Conservation (phyloP, 768 basidiomycete genomes). For the Leucogyrophana mollusca region DNA sequence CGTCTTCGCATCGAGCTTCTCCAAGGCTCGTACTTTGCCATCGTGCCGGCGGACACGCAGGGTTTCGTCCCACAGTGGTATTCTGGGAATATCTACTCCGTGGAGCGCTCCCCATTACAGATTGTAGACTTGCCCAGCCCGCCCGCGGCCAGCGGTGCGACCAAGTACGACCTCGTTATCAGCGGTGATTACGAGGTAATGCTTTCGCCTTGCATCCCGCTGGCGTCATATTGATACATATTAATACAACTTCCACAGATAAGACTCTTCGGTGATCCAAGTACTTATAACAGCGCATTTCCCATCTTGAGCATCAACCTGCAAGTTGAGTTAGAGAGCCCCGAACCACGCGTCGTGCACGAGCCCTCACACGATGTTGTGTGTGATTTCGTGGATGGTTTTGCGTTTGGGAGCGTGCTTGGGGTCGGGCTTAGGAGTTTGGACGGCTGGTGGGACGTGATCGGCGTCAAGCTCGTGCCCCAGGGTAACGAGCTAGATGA, state of each 20-base stretch:
- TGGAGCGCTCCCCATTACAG: slow-evolving; percentile 52
- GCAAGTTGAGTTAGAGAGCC: slow-evolving; percentile 40
- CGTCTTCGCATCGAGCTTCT: slow-evolving; percentile 55
- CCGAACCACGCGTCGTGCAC: slow-evolving; percentile 31
- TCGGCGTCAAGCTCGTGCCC: not conserved
- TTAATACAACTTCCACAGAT: no score
- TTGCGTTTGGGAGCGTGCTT: slow-evolving; percentile 67
- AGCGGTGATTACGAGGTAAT: slow-evolving; percentile 82
- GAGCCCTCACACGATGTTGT: slow-evolving; percentile 53
- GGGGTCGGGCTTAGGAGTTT: slow-evolving; percentile 52
- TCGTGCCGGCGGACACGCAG: not conserved
- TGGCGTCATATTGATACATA: no score
- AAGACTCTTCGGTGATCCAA: slow-evolving; percentile 80
- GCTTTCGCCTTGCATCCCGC: slow-evolving; percentile 1
- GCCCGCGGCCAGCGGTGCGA: slow-evolving; percentile 42
- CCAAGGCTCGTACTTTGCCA: not conserved
- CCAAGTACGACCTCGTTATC: slow-evolving; percentile 66
- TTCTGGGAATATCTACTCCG: slow-evolving; percentile 82
- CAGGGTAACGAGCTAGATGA: no score
- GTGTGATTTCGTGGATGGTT: slow-evolving; percentile 73
- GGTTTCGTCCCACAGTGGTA: slow-evolving; percentile 56
- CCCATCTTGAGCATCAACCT: slow-evolving; percentile 62
- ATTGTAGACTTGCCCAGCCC: slow-evolving; percentile 46
- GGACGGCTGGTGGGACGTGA: slow-evolving; percentile 56
- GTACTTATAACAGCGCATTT: slow-evolving; percentile 31